Base-by-base conservation (phyloP, 805 yeast genomes). In the Candida orba region DNA sequence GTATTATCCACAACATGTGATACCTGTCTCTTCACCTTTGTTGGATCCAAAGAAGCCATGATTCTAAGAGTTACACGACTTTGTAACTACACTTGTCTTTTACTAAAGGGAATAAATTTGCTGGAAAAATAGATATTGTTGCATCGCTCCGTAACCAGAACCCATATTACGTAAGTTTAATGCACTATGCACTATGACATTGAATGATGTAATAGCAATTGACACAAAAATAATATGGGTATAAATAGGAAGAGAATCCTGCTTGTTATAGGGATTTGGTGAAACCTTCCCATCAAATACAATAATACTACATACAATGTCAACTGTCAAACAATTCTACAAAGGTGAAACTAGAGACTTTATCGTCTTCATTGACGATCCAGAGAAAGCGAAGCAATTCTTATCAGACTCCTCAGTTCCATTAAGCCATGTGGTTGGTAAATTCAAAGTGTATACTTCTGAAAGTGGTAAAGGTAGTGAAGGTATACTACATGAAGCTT, bases 401-500 rank as follows among this genome's bases (percentile, higher is more conserved):
- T 62, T 61, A 40, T 67, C 68, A 23, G 77, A 76, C 33, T 79
- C 79, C 46, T 47, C 67, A 1, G 53, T 72, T 30, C 81, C 91
- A 20, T 65, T 82, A 45, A 66, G 78, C 12, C 79, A 76, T 34
- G 73, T 83, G 5, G 79, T 84, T 1, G 80, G 81, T 0, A 68
- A 73, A 8, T 84, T 75, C 67, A 75, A 81, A 54, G 71, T 87
- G n/a, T 88, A 72, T 58, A 69, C 75, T 20, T 75, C 77, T 44
- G 72, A 72, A 47, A 69, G 68, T 22, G 83, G 85, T 37, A 66
- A 66, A 34, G 95, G 95, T 29, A 66, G 78, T 4, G 84, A 78
- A 53, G 95, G 95, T 44, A 71, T 73, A 8, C 59, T 84, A 23
- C 85, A 81, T 41, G 80, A 76, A 54, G 95, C 91, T 3, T 81